phyloP scores from a whole-genome alignment of 1,284 basidiomycete genomes.

The Exobasidium rhododendri region DNA sequence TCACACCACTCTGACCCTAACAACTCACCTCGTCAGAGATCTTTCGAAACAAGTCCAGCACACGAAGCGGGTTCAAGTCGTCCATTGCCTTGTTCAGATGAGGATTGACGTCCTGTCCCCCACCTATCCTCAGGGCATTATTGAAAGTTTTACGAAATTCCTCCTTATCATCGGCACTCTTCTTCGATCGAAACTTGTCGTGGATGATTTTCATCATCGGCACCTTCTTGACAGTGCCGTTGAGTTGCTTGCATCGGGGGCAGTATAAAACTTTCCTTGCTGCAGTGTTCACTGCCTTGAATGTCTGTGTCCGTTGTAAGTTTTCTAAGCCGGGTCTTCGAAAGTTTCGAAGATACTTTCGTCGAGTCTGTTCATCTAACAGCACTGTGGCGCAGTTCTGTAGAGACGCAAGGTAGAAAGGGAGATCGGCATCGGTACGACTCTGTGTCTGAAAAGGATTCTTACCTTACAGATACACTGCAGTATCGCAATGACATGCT shows the following conservation, averaged over 20 bases:
- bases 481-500: slow-evolving; percentile 85
- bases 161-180: slow-evolving; percentile 82
- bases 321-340: slow-evolving; percentile 88
- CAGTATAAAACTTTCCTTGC: slow-evolving; percentile 91
- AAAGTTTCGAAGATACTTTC: slow-evolving; percentile 80
- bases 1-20: slow-evolving; percentile 17
- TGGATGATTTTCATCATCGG: slow-evolving; percentile 88
- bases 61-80: slow-evolving; percentile 91
- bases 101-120: slow-evolving; percentile 65
- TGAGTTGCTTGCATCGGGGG: slow-evolving; percentile 86
- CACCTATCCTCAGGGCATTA: slow-evolving; percentile 66
- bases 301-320: slow-evolving; percentile 78
- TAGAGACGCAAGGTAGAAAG: slow-evolving; percentile 57
- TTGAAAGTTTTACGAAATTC: slow-evolving; percentile 82
- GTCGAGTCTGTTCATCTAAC: slow-evolving; percentile 82
- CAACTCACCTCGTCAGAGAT: slow-evolving; percentile 78
- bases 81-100: slow-evolving; percentile 89
- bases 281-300: slow-evolving; percentile 81
- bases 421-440: neutral
- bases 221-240: slow-evolving; percentile 94
- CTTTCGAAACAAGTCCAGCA: slow-evolving; percentile 84
- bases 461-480: slow-evolving; percentile 63
- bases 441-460: neutral
- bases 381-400: slow-evolving; percentile 83
- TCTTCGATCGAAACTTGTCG: slow-evolving; percentile 94